Base-by-base conservation (phyloP, 768 basidiomycete species). In the Hypholoma sublateritium region DNA sequence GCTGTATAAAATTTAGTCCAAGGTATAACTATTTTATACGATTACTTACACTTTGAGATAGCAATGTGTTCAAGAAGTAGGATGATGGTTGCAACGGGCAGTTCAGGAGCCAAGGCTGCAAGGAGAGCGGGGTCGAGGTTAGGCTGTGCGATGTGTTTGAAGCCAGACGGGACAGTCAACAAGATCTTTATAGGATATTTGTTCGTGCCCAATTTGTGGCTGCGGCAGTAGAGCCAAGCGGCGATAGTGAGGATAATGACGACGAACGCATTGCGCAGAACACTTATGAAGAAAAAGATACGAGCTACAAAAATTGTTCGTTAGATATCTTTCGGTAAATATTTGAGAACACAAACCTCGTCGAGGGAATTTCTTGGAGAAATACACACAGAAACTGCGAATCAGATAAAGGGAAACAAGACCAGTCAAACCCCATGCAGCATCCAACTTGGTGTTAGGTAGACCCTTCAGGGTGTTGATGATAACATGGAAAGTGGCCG, bases 41-140 rank as follows among this genome's bases (percentile, higher is more conserved):
- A 3, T 34, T 35, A 72, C 83, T 67, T 69, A 89, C 91, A 91
- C 73, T 95, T 96, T n/a, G 91, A 85, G 62, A 99, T 99, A 28
- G 95, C 90, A 58, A 98, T 98, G 74, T 99, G 97, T 71, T 98
- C 96, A 50, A 98, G 77, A 13, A 98, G 78, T 45, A 98, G 79
- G 66, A 96, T 89, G 62, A 96, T 93, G 0, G 91, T 93, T 17
- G 92, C 87, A 4, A 93, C 84, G 2, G 92, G 91, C 2, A 98
- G 69, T 55, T 96, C 80, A 5, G 86, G 75, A 1, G 80, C 88
- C 54, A 98, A 76, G 0, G 91, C 92, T 0, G 65, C 56, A 28
- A 96, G 69, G 21, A 96, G 78, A 11, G 73, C 60, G 1, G 55
- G 61, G 50, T 77, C 71, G 35, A 81, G 68, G 2, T 56, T 59